Evolutionary conservation across 208 protist genomes (phyloP), one percentile per base, ranked within the genome.

Genomic region (Leishmania tropica): DNA sequence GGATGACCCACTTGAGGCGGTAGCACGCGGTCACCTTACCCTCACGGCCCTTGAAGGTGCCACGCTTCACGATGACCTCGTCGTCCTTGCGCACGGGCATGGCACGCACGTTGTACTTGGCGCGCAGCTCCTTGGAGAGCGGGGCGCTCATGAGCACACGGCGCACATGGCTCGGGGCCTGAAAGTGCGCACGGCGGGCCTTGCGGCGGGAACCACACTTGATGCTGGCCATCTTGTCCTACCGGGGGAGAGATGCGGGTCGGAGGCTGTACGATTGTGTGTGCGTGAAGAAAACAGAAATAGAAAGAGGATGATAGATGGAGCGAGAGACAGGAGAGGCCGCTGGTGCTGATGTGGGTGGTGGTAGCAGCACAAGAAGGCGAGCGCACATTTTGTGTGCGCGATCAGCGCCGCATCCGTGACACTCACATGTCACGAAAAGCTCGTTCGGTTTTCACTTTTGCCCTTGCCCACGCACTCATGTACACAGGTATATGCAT

Each of bases 51-150:
- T 99, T 99, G 92, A 98, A 96, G 81, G 85, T 89, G 79, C 99
- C 99, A 67, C 94, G 93, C 93, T 98, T 97, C 78, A 99, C 95
- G 81, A 95, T 90, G 70, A 99, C 99, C 93, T 99, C 99, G 87
- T 99, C 99, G 79, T 99, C 99, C 90, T 99, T 99, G 87, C 99
- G 98, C 81, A 99, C 96, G 76, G 99, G 99, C 87, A 99, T 94
- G 51, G 98, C 97, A 81, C 98, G 97, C 37, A 99, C 98, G 86
- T 99, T 96, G 97, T 99, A 98, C 96, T 99, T 99, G 47, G 92
- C 93, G 80, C 98, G 96, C 48, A 99, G 98, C 84, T 99, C 99
- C 90, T 99, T 99, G 40, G 98, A 99, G 48, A 99, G 97, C 60
- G 98, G 91, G 75, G 99, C 91, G 85, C 91, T 98, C 99, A 99